These are phyloP conservation scores for Picea sitchensis DNA, from an alignment of 75 land plant genomes.

Conservation along the genomic window DNA sequence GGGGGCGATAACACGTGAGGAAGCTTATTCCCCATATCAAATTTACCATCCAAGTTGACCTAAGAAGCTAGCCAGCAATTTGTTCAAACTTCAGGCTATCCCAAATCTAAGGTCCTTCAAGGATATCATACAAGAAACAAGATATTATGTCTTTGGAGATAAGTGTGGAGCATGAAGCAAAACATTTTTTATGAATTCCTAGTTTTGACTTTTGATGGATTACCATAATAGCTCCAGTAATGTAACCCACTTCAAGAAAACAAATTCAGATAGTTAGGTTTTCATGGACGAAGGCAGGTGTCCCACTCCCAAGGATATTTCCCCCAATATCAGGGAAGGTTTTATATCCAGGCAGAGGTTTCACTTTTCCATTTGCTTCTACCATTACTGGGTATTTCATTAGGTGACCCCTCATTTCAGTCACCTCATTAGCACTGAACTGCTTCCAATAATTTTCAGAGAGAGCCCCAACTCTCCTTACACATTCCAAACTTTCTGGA, in stretches of 20 bases:
- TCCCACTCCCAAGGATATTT: conserved; percentile 55
- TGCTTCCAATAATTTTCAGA: conserved; percentile 59
- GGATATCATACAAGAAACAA: background rate
- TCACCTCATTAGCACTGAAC: conserved; percentile 51
- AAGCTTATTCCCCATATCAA: background rate
- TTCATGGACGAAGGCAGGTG: conserved; percentile 52
- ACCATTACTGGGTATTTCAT: conserved; percentile 72
- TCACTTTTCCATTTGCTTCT: conserved; percentile 51
- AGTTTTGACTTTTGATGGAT: background rate
- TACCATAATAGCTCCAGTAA: background rate
- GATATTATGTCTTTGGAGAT: background rate
- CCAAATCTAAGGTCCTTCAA: background rate
- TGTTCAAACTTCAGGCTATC: background rate
- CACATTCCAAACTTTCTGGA: conserved; percentile 70
- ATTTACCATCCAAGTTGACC: background rate
- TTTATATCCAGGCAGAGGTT: conserved; percentile 48
- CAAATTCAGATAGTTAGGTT: conserved; percentile 56
- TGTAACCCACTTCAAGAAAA: background rate
- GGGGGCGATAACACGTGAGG: background rate
- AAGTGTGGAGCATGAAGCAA: background rate
- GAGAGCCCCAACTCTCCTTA: conserved; percentile 36
- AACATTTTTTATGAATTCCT: background rate
- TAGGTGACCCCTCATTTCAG: conserved; percentile 71
- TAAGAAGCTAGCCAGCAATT: background rate
- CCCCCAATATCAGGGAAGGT: conserved; percentile 82